Evolutionary conservation across 2,329 filamentous ascomycete species (phyloP).

Genomic region (Colletotrichum sojae): DNA sequence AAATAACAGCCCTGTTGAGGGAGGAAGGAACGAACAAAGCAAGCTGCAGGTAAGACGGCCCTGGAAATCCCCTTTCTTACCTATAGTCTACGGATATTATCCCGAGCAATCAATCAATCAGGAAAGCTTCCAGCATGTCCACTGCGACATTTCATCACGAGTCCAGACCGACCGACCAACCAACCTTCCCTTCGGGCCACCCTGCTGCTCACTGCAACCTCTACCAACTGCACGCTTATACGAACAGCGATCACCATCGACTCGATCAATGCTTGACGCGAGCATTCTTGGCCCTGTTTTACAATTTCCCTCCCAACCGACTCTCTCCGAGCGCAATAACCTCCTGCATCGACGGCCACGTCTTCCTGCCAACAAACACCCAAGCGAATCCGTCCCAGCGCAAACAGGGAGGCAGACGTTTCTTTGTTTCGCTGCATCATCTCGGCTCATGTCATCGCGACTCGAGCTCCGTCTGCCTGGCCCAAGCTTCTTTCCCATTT

Average conservation of each 20-base stretch:
- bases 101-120: constrained; percentile 3
- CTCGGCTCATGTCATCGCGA: constrained; percentile 21
- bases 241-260: background rate
- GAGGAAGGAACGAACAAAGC: background rate
- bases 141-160: constrained; percentile 9
- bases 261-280: background rate
- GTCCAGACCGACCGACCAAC: background rate
- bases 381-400: constrained; percentile 9
- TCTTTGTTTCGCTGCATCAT: constrained; percentile 6
- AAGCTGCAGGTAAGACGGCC: constrained; percentile 1
- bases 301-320: background rate
- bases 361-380: constrained; percentile 3
- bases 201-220: background rate
- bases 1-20: constrained; percentile 3
- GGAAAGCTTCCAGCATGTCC: constrained; percentile 3
- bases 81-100: too few species aligned
- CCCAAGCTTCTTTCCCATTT: constrained; percentile 34
- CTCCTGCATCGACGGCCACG: constrained; percentile 6
- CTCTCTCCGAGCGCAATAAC: background rate
- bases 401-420: background rate
- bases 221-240: background rate
- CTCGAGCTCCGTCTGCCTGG: constrained; percentile 13
- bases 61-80: background rate
- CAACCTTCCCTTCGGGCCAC: too few species aligned
- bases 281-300: background rate